These are phyloP conservation scores for Persicaria maculosa DNA, from an alignment of 148 eudicot genomes.

Conservation along the genomic window DNA sequence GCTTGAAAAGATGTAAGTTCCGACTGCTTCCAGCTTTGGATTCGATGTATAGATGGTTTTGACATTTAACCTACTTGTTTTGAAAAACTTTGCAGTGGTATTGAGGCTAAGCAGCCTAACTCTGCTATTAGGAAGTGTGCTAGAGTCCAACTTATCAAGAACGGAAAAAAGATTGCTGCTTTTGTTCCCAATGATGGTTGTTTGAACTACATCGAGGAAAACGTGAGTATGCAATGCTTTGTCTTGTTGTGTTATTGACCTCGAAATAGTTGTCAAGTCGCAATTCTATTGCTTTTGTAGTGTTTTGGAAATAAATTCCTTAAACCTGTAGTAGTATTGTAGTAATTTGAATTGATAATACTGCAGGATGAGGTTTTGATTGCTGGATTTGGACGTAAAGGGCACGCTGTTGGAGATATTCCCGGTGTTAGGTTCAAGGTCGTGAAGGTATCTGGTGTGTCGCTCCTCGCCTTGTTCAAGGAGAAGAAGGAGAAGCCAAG, in stretches of 20 bases:
- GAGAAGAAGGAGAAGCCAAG: slow-evolving; percentile 95
- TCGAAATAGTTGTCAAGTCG: no score
- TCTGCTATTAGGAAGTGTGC: slow-evolving; percentile 97
- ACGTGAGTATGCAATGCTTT: slow-evolving; percentile 38
- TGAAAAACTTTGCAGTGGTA: slow-evolving; percentile 27
- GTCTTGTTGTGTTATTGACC: no score
- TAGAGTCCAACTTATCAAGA: slow-evolving; percentile 83
- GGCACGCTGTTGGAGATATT: slow-evolving; percentile 99
- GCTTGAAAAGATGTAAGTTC: slow-evolving; percentile 71
- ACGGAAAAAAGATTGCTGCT: slow-evolving; percentile 95
- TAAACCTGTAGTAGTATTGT: no score
- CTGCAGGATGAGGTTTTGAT: slow-evolving; percentile 81
- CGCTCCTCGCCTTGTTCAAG: slow-evolving; percentile 81
- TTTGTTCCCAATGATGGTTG: no score
- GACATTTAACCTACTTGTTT: no score
- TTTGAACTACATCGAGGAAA: slow-evolving; percentile 83
- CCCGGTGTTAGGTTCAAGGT: slow-evolving; percentile 97
- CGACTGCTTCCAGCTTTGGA: no score
- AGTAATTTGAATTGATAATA: not conserved
- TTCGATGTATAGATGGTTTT: not conserved
- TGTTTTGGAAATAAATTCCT: no score
- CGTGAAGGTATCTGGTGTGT: slow-evolving; percentile 95
- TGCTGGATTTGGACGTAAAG: no score
- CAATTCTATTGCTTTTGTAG: no score
- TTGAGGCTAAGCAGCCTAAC: no score